Evolutionary conservation across 108 stramenopile species (phyloP), one percentile per base, ranked within the genome.

Genomic region (Aurantiochytrium sp.): DNA sequence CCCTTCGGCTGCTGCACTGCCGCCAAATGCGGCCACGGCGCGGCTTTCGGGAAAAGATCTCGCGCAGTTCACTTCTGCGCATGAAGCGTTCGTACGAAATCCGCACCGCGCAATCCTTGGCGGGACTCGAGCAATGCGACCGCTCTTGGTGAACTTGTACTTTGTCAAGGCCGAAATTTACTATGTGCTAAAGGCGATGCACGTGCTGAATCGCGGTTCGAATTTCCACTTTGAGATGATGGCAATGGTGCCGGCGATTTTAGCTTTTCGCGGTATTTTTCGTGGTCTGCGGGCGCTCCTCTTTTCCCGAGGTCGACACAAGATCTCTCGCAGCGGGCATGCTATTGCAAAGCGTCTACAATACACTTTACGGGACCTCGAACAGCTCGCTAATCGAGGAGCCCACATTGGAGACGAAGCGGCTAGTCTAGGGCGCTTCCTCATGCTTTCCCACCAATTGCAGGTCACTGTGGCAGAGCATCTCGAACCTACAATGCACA

Each of bases 151-250:
- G 4, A 83, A 83, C 5, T 83, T 83, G n/a, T 83, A 83, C 51
- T 83, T 28, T 35, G 51, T 83, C 45, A 83, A 83, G 51, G 76
- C 51, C 6, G 76, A 83, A 45, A 83, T 83, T 4, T 53, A 53
- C 76, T 83, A 83, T 45, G 76, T 83, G 76, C 76, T 83, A 4
- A 83, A 83, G 76, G 76, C 76, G 14, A 47, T 83, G 76, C 49
- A 83, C 51, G 45, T 53, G 45, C 51, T 83, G 10, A 53, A 53
- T 6, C 45, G 51, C 49, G 76, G 76, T 6, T 14, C 76, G 6
- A 83, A 83, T 23, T 83, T 83, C 1, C 45, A 83, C 51, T 83
- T 83, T 83, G 76, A 83, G 76, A 21, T 83, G 76, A 47, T 83
- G 51, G 76, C 76, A 0, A 83, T 53, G n/a, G 76, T 83, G 6